Percentiles rank a stretch among this genome's conserved stretches.
These are phyloP conservation scores for Pleurotus pulmonarius DNA, from an alignment of 768 basidiomycete species.

Conservation along the genomic window DNA sequence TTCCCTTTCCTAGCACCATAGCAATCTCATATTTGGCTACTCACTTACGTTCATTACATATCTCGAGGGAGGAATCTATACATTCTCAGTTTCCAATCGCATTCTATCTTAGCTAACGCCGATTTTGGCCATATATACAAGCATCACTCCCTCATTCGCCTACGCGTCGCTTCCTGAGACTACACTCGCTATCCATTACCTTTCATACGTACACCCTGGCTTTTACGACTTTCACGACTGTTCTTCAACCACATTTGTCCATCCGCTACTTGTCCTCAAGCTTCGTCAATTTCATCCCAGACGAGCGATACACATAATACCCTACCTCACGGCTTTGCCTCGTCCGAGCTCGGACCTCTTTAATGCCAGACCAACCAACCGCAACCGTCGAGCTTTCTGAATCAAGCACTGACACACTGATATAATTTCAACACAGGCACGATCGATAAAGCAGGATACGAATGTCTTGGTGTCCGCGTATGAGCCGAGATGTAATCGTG, in stretches of 20 bases:
- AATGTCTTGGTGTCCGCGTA: no score
- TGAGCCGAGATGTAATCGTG: no score
- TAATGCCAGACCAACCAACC: no score
- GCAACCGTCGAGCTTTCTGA: no score
- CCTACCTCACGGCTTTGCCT: no score
- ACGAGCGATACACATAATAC: no score
- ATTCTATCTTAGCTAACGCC: slow-evolving; percentile 3
- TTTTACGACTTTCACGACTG: background rate
- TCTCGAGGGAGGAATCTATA: slow-evolving; percentile 7
- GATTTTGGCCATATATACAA: background rate
- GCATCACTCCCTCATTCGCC: slow-evolving; percentile 7
- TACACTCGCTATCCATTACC: slow-evolving; percentile 11
- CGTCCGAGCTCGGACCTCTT: no score
- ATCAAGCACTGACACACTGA: no score
- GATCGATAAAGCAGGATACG: no score
- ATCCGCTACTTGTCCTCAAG: background rate
- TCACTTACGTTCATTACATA: background rate
- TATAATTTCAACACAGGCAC: no score
- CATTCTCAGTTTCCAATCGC: background rate
- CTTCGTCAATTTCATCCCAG: background rate
- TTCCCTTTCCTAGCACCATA: background rate
- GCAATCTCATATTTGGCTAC: slow-evolving; percentile 6
- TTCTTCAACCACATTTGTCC: background rate
- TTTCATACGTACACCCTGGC: background rate
- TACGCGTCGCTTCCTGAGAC: slow-evolving; percentile 5